Conservation (phyloP, 1,284 basidiomycete species). For the Tremellales sp. region DNA sequence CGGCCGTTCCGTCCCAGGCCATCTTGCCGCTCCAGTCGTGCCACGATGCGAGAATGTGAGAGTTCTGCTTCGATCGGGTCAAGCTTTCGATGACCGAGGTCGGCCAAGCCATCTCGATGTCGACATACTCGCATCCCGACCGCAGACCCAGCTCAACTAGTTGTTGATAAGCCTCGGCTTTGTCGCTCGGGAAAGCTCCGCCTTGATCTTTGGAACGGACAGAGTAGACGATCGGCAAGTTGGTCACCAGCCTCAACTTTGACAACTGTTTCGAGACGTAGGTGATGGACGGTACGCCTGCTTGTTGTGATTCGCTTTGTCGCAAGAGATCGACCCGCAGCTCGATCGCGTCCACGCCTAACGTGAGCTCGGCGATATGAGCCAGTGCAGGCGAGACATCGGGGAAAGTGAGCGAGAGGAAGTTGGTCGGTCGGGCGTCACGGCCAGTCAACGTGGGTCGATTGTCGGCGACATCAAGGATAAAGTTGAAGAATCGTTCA, state of each 20-base stretch:
- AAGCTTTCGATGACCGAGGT: constrained; percentile 62
- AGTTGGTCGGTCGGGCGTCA: constrained; percentile 67
- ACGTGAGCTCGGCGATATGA: constrained; percentile 66
- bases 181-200: constrained; percentile 81
- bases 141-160: constrained; percentile 76
- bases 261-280: constrained; percentile 83
- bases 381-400: constrained; percentile 70
- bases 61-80: constrained; percentile 61
- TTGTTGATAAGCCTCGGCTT: constrained; percentile 68
- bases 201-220: constrained; percentile 85
- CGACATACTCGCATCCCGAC: constrained; percentile 86
- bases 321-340: constrained; percentile 82
- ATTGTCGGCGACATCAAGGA: constrained; percentile 71
- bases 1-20: constrained; percentile 69
- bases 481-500: constrained; percentile 75
- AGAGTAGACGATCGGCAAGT: constrained; percentile 87
- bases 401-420: constrained; percentile 88
- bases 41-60: constrained; percentile 85
- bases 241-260: constrained; percentile 68
- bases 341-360: constrained; percentile 91
- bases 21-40: constrained; percentile 87
- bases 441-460: constrained; percentile 55
- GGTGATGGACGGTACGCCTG: constrained; percentile 61
- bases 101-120: constrained; percentile 80
- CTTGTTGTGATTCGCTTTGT: constrained; percentile 51